A percentile compares a stretch with the other conserved stretches of the same genome.
Conservation (phyloP, 257 asterid species). For the Phtheirospermum japonicum region DNA sequence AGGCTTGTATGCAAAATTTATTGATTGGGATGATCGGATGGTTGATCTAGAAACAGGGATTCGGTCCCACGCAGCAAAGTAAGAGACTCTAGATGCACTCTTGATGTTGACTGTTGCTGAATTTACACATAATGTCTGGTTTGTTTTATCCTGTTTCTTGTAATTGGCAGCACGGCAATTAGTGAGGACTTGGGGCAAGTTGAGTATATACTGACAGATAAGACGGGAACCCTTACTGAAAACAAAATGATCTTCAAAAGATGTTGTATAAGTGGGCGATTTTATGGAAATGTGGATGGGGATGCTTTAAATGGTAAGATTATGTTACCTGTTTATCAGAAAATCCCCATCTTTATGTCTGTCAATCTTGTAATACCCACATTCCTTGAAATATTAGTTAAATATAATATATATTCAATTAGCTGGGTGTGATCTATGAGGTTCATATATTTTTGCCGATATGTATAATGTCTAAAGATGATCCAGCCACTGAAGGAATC, state of each 20-base stretch:
- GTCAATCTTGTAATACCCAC: slow-evolving; percentile 1
- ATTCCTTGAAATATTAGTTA: slow-evolving; percentile 11
- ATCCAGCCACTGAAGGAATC: slow-evolving; percentile 1
- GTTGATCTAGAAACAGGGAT: slow-evolving; percentile 83
- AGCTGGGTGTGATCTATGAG: slow-evolving; percentile 12
- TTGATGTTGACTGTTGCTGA: slow-evolving; percentile 20
- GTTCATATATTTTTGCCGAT: neutral
- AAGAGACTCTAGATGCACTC: slow-evolving; percentile 37
- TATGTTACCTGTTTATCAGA: neutral
- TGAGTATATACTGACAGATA: slow-evolving; percentile 96
- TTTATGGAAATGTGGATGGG: slow-evolving; percentile 80
- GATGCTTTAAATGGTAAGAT: slow-evolving; percentile 77
- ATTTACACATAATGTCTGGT: slow-evolving; percentile 20
- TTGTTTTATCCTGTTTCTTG: slow-evolving; percentile 35
- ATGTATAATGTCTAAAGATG: neutral
- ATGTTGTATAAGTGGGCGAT: slow-evolving; percentile 79
- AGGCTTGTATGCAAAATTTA: slow-evolving; percentile 91
- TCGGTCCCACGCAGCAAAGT: slow-evolving; percentile 84
- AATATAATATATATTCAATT: neutral
- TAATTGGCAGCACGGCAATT: slow-evolving; percentile 88
- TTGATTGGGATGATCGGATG: slow-evolving; percentile 97
- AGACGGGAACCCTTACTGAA: slow-evolving; percentile 98
- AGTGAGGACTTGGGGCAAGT: slow-evolving; percentile 99
- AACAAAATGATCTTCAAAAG: slow-evolving; percentile 93
- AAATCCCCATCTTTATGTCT: neutral